These are phyloP conservation scores for Dryadomyces quercivorus DNA, from an alignment of 2,329 filamentous ascomycete genomes.

Conservation along the genomic window DNA sequence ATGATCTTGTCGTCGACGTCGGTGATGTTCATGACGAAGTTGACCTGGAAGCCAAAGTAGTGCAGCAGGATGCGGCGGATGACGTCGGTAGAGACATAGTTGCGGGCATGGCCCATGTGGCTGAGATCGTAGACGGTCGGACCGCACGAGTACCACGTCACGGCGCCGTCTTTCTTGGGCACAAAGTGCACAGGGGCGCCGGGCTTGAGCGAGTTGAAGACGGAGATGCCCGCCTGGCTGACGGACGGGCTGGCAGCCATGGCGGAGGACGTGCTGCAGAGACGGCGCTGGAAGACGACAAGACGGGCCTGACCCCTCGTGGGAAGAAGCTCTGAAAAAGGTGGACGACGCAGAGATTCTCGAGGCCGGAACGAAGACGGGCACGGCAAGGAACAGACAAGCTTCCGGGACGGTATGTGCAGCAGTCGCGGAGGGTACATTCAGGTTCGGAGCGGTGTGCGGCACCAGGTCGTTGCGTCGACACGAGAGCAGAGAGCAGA, in stretches of 20 bases:
- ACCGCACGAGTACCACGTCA: conserved; percentile 16
- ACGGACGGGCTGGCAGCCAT: conserved; percentile 4
- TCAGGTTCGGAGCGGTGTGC: conserved; percentile 3
- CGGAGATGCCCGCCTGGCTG: conserved; percentile 33
- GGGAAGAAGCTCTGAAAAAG: not conserved
- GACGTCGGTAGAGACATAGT: conserved; percentile 68
- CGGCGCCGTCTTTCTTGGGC: conserved; percentile 9
- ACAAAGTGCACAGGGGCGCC: conserved; percentile 45
- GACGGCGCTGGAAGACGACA: not conserved
- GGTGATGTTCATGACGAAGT: conserved; percentile 70
- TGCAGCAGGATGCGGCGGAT: conserved; percentile 56
- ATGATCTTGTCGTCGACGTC: conserved; percentile 51
- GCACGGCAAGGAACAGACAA: not conserved
- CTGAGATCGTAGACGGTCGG: conserved; percentile 54
- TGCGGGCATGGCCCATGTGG: conserved; percentile 63
- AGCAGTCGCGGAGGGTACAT: conserved; percentile 6
- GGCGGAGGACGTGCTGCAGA: not conserved
- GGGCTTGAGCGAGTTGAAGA: conserved; percentile 70
- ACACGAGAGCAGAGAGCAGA: not conserved
- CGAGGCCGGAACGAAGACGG: not conserved
- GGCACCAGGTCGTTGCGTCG: conserved; percentile 3
- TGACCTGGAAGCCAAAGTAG: conserved; percentile 59
- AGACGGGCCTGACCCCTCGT: not conserved
- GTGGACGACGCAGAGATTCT: not conserved
- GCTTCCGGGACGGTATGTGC: conserved; percentile 2